Base-by-base conservation (phyloP, 306 rosid species). In the Trifolium subterraneum region DNA sequence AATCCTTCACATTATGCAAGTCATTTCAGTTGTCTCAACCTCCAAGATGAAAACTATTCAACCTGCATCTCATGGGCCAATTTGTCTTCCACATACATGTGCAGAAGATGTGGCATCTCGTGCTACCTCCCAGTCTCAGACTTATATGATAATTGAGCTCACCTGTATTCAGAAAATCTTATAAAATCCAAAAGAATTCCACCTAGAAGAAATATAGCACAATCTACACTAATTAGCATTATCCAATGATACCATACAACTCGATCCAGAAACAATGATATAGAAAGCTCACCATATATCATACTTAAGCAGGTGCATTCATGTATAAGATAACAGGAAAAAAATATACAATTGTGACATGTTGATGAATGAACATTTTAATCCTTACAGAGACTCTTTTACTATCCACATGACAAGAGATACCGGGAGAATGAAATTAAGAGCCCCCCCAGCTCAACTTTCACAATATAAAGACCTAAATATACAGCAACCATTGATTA, bases 21-120 rank as follows among this genome's bases (percentile, higher is more conserved):
- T 84, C 85, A 36, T 60, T 77, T 77, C 82, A 63, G 60, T 70
- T 68, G 70, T 75, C 73, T 66, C 77, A 78, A 39, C 55, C 78
- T 80, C 70, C 73, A 65, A 60, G 1, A 65, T 59, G 48, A 65
- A 68, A 68, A 82, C 77, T 78, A 61, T 73, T 73, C 86, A 73
- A 35, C 79, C 79, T 71, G 47, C 77, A 79, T 71, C 80, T 80
- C 75, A 64, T 68, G 82, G 66, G 84, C 84, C 80, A 79, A 63
- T 68, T 70, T 68, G 76, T 79, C 87, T 75, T 86, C 82, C 88
- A 70, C 76, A 66, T 81, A 66, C 75, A 65, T 63, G 55, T 56
- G 68, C 38, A 64, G 70, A 68, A 73, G 61, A 60, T 56, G 25
- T 22, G 65, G 33, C 33, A 70, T 58, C 68, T 64, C 39, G n/a